These are phyloP conservation scores for Cucumis melo DNA, from an alignment of 306 rosid genomes.

Conservation along the genomic window DNA sequence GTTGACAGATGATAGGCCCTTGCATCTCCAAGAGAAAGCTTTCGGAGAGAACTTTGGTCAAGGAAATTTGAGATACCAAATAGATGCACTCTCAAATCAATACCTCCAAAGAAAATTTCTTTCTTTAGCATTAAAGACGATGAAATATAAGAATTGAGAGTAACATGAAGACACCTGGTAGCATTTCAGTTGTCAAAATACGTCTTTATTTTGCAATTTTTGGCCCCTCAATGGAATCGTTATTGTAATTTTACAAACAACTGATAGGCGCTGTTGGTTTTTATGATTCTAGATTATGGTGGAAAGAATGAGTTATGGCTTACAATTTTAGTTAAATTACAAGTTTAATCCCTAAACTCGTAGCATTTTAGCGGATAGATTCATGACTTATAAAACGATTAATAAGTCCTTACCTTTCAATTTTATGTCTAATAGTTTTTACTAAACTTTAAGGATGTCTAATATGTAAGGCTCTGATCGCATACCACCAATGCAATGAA, in stretches of 20 bases:
- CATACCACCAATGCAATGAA: too few species aligned
- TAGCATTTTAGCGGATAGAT: neutral
- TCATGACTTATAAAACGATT: neutral
- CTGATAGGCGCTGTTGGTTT: neutral
- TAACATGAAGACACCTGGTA: neutral
- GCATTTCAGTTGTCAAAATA: neutral
- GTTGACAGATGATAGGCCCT: constrained; percentile 83
- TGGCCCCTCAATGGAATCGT: neutral
- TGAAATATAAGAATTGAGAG: neutral
- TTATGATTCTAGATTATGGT: neutral
- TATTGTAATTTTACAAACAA: neutral
- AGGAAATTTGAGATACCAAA: constrained; percentile 11
- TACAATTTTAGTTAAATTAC: neutral
- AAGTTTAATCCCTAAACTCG: neutral
- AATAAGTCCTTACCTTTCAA: neutral
- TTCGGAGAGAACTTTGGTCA: constrained; percentile 11
- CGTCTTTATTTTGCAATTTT: neutral
- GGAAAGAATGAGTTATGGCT: neutral
- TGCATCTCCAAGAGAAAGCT: constrained; percentile 95
- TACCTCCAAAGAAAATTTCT: neutral
- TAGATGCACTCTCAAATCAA: neutral
- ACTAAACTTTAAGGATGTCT: neutral
- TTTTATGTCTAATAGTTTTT: neutral
- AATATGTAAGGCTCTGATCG: too few species aligned
- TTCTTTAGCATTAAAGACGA: neutral